A percentile compares a stretch with the other conserved stretches of the same genome.
Evolutionary conservation across 768 basidiomycete species (phyloP).

Genomic region (Pholiota microspora): DNA sequence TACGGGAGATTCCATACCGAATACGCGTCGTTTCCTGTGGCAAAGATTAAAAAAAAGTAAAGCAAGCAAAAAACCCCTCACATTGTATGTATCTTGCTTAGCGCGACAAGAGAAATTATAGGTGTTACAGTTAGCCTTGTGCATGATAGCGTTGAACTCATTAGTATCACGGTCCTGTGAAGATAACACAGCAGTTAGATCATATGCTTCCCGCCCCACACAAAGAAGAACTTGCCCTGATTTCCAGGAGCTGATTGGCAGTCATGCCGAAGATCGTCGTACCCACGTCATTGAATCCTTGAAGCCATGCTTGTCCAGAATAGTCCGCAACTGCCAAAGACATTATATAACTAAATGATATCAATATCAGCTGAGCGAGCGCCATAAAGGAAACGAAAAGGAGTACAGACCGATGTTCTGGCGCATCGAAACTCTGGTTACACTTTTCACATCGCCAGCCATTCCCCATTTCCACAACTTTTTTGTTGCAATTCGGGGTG

Average conservation of each 20-base stretch:
- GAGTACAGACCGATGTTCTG: constrained; percentile 73
- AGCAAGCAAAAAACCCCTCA: constrained; percentile 31
- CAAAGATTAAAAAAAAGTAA: background rate
- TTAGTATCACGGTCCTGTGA: constrained; percentile 16
- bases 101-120: constrained; percentile 88
- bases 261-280: constrained; percentile 69
- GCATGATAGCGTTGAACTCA: constrained; percentile 57
- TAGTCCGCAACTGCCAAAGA: constrained; percentile 87
- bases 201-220: background rate
- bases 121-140: constrained; percentile 61
- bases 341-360: constrained; percentile 63
- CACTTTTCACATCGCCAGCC: constrained; percentile 97
- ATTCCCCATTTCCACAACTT: constrained; percentile 66
- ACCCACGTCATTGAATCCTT: constrained; percentile 94
- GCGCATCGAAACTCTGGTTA: constrained; percentile 61
- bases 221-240: constrained; percentile 49
- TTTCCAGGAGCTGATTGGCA: constrained; percentile 74
- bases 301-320: constrained; percentile 88
- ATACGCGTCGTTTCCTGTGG: constrained; percentile 76
- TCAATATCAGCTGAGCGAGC: background rate
- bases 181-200: background rate
- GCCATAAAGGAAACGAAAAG: constrained; percentile 1
- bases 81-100: constrained; percentile 84
- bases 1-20: constrained; percentile 77
- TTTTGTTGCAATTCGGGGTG: constrained; percentile 81